phyloP scores from a whole-genome alignment of 805 yeast species.

The Wickerhamiella domercqiae region DNA sequence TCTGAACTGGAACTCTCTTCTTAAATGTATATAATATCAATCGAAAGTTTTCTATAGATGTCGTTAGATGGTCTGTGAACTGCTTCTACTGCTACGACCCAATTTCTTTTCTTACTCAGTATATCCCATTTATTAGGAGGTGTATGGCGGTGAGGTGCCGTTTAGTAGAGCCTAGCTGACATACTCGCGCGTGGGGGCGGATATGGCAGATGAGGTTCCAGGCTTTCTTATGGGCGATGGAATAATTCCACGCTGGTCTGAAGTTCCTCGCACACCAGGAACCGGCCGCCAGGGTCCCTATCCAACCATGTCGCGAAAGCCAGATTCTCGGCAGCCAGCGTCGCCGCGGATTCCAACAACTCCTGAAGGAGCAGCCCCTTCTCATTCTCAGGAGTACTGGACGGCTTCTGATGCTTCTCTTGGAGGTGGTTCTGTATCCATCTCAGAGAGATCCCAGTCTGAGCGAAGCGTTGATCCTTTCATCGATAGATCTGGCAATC shows the following conservation, averaged over 20 bases:
- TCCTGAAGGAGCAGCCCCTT: background rate
- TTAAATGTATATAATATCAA: conserved; percentile 22
- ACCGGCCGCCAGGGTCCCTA: conserved; percentile 13
- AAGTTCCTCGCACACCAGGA: conserved; percentile 12
- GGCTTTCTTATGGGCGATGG: conserved; percentile 12
- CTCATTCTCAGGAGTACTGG: conserved; percentile 6
- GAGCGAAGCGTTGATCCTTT: no score
- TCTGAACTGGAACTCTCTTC: conserved; percentile 46
- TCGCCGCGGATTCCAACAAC: no score
- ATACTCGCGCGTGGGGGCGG: no score
- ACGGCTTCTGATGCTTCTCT: conserved; percentile 8
- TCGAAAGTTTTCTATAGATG: no score
- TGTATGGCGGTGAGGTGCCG: no score
- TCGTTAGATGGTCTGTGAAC: background rate
- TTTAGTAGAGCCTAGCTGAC: no score
- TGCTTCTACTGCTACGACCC: background rate
- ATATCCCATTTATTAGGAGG: no score
- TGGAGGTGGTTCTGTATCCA: no score
- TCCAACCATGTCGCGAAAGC: conserved; percentile 6
- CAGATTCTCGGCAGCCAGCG: background rate
- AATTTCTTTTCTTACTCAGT: no score
- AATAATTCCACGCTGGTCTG: conserved; percentile 10
- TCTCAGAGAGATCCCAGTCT: no score
- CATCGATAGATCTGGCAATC: no score
- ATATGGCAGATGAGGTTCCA: conserved; percentile 7